These are phyloP conservation scores for Alternaria atra DNA, from an alignment of 2,329 filamentous ascomycete species.

Conservation along the genomic window DNA sequence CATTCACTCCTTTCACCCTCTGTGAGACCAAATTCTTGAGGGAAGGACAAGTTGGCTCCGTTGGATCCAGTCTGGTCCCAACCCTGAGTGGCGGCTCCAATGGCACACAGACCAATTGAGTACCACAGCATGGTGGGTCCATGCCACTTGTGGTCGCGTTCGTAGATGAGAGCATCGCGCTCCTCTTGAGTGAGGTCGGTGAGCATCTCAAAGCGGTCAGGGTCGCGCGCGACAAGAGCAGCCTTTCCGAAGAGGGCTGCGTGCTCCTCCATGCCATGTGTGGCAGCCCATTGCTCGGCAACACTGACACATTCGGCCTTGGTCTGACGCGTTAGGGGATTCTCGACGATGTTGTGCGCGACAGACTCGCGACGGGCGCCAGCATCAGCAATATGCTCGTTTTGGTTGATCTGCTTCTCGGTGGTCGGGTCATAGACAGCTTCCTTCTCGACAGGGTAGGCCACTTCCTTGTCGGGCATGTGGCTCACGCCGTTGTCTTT, in stretches of 20 bases:
- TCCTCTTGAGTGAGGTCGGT: constrained; percentile 68
- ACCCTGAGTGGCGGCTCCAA: constrained; percentile 72
- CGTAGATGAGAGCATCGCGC: constrained; percentile 66
- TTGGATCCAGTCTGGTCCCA: constrained; percentile 70
- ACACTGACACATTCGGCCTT: constrained; percentile 60
- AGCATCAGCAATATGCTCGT: constrained; percentile 13
- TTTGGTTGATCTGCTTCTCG: constrained; percentile 6
- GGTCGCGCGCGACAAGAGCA: constrained; percentile 77
- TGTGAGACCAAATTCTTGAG: constrained; percentile 62
- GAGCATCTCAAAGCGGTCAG: constrained; percentile 69
- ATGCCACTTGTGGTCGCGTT: constrained; percentile 71
- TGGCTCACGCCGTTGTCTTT: constrained; percentile 8
- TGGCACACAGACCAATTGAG: constrained; percentile 73
- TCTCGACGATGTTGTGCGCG: constrained; percentile 56
- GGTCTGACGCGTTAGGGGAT: constrained; percentile 56
- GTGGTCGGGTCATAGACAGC: neutral
- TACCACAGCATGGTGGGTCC: constrained; percentile 68
- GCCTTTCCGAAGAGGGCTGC: constrained; percentile 70
- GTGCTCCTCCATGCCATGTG: constrained; percentile 67
- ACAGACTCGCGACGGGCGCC: constrained; percentile 51
- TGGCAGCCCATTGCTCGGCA: constrained; percentile 69
- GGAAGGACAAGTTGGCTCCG: constrained; percentile 69
- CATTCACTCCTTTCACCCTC: constrained; percentile 34
- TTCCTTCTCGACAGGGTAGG: constrained; percentile 7
- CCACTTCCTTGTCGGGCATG: constrained; percentile 8